Percentiles rank a stretch among this genome's conserved stretches.
Conservation (phyloP, 306 rosid species). For the Quercus wislizeni region DNA sequence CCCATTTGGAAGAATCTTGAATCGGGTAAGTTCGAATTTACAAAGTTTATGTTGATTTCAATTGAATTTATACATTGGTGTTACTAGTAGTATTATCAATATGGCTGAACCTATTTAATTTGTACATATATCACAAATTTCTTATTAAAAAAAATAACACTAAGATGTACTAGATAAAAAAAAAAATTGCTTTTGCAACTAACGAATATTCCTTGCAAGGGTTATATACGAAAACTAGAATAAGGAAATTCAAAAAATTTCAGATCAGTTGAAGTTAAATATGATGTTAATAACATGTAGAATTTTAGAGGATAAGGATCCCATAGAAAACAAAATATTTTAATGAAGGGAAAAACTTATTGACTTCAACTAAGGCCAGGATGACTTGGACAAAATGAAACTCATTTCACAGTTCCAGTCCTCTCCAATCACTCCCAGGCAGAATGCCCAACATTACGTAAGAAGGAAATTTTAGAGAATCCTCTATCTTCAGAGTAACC, state of each 20-base stretch:
- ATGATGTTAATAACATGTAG: too few relatives aligned
- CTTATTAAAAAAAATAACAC: not conserved
- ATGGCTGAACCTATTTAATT: not conserved
- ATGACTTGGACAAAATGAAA: not conserved
- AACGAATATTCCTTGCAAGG: not conserved
- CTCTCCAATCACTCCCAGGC: not conserved
- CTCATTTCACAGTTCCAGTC: not conserved
- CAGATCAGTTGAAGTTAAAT: too few relatives aligned
- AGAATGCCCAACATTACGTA: not conserved
- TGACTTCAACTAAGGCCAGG: not conserved
- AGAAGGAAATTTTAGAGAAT: not conserved
- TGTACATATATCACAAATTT: not conserved
- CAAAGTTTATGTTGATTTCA: not conserved
- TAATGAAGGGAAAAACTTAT: not conserved
- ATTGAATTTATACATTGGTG: constrained; percentile 4
- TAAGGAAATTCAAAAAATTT: not conserved
- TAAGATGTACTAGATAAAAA: not conserved
- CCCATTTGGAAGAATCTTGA: constrained; percentile 95
- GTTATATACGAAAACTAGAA: not conserved
- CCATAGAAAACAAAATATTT: not conserved
- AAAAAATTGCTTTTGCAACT: not conserved
- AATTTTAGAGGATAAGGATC: not conserved
- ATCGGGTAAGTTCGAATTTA: constrained; percentile 54
- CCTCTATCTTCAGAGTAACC: not conserved
- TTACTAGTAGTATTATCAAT: not conserved